A percentile compares a stretch with the other conserved stretches of the same genome.
phyloP scores from a whole-genome alignment of 441 rosid genomes.

The Erodium moschatum region DNA sequence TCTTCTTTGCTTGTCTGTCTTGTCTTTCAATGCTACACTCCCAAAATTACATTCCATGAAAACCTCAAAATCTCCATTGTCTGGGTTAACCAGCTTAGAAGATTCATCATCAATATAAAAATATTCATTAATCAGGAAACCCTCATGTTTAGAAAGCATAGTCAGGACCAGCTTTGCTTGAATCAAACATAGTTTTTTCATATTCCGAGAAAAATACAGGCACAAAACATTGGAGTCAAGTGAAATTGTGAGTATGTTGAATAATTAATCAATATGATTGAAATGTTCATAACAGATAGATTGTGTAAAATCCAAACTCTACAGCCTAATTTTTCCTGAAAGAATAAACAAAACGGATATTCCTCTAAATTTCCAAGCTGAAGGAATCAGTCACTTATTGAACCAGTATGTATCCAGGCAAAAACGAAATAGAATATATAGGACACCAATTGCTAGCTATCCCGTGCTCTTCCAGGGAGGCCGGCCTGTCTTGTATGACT shows the following conservation, averaged over 20 bases:
- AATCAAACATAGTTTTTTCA: too few relatives aligned
- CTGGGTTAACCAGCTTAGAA: not conserved
- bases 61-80: not conserved
- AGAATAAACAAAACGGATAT: slow-evolving; percentile 10
- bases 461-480: slow-evolving; percentile 13
- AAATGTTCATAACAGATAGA: not conserved
- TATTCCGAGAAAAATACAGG: too few relatives aligned
- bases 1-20: slow-evolving; percentile 17
- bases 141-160: too few relatives aligned
- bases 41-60: not conserved
- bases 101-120: too few relatives aligned
- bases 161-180: too few relatives aligned
- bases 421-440: slow-evolving; percentile 8
- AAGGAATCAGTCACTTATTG: slow-evolving; percentile 26
- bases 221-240: not conserved
- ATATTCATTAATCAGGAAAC: too few relatives aligned
- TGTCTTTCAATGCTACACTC: slow-evolving; percentile 27
- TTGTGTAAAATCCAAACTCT: not conserved
- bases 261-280: not conserved
- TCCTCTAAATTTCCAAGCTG: too few relatives aligned
- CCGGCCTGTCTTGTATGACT: not conserved
- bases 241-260: not conserved
- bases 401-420: not conserved
- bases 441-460: slow-evolving; percentile 15
- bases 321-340: slow-evolving; percentile 5